Base-by-base conservation (phyloP, 441 rosid genomes). In the Codiaeum variegatum region DNA sequence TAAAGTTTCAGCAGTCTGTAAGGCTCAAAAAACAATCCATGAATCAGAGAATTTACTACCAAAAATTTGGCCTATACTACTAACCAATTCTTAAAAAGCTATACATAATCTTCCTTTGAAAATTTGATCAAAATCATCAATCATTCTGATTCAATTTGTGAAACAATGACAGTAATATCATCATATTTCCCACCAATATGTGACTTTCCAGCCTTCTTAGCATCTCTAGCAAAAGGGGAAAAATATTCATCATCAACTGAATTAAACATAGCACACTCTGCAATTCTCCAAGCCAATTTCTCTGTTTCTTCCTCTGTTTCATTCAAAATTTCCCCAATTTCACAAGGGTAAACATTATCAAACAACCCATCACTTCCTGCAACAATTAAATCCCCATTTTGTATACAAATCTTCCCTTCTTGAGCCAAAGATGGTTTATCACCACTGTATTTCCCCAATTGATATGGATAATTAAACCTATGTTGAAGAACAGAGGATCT, bases 401-500 rank as follows among this genome's bases (percentile, higher is more conserved):
- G 42, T 0, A 72, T 76, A 11, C 13, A 0, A 1, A 75, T 29
- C 10, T 38, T 18, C 3, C 52, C 63, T 32, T 8, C 49, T 12
- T 56, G 23, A 13, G 70, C 79, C 18, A 52, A n/a, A 18, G 32
- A 11, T 0, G 75, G 78, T 13, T 6, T 0, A 36, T 67, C 73
- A 16, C 19, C 0, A 0, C 59, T 2, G 2, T 6, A 0, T 16
- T 16, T 60, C 46, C 70, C 81, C 46, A 81, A 38, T 38, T 81
- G 80, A 62, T 75, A 73, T 0, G 87, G 78, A 21, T 2, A 13
- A 64, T 81, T 81, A 60, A 83, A 81, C 13, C 9, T 11, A 15
- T 65, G 72, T 24, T 81, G 80, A 21, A 75, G 80, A 6, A 71
- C 11, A n/a, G 73, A 78, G 1, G 83, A 79, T 21, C 19, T 44